Percentiles rank a stretch among this genome's conserved stretches.
These are phyloP conservation scores for Leccinum fibrillosum DNA, from an alignment of 768 basidiomycete genomes.

Conservation along the genomic window DNA sequence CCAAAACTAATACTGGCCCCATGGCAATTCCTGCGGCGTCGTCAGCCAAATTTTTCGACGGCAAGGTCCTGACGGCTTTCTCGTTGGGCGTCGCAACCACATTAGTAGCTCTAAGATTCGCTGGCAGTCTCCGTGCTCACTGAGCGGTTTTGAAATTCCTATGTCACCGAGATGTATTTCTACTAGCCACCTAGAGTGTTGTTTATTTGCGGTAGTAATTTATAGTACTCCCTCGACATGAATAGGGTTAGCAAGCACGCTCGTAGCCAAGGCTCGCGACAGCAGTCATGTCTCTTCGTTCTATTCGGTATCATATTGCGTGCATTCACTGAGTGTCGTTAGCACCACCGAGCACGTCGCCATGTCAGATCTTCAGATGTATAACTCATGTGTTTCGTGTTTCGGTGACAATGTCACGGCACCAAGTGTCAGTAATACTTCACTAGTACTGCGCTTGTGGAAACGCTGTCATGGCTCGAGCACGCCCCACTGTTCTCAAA, in stretches of 20 bases:
- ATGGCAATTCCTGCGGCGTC: not conserved
- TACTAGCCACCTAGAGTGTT: not conserved
- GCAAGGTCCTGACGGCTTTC: conserved; percentile 27
- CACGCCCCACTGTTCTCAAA: not conserved
- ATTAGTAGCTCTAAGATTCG: conserved; percentile 10
- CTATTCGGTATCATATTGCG: not conserved
- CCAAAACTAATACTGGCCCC: not conserved
- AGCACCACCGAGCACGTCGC: not conserved
- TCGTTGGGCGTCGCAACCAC: conserved; percentile 26
- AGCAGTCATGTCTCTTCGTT: not conserved
- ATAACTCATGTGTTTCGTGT: too few relatives aligned
- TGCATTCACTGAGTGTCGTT: too few relatives aligned
- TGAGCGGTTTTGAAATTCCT: not conserved
- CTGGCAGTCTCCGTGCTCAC: conserved; percentile 1
- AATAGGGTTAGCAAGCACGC: not conserved
- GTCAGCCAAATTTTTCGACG: not conserved
- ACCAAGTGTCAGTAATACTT: not conserved
- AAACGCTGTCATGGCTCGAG: not conserved
- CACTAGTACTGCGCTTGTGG: not conserved
- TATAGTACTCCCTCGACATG: not conserved
- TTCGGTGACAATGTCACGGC: too few relatives aligned
- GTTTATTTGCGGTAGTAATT: not conserved
- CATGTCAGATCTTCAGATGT: too few relatives aligned
- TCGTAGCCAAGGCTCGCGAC: not conserved
- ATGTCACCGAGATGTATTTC: not conserved